These are phyloP conservation scores for Cladophialophora immunda DNA, from an alignment of 2,329 filamentous ascomycete genomes.

Conservation along the genomic window DNA sequence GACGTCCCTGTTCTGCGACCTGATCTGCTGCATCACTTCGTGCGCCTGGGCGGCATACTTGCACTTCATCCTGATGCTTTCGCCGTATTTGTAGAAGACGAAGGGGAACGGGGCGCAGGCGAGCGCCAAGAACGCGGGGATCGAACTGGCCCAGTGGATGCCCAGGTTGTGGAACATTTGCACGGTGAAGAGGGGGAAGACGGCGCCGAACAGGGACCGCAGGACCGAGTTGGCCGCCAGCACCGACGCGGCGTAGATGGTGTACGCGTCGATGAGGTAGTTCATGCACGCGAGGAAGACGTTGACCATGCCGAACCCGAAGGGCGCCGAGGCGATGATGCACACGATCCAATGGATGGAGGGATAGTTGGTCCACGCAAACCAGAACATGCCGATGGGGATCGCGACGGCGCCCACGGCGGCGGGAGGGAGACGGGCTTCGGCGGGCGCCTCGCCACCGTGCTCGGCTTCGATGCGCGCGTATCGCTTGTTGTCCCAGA, in stretches of 20 bases:
- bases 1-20: background rate
- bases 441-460: slow-evolving; percentile 68
- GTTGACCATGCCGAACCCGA: slow-evolving; percentile 54
- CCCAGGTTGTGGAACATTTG: slow-evolving; percentile 56
- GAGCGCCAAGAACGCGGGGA: slow-evolving; percentile 57
- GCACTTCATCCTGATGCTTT: slow-evolving; percentile 51
- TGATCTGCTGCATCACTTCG: slow-evolving; percentile 42
- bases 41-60: slow-evolving; percentile 51
- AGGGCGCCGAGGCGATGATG: slow-evolving; percentile 49
- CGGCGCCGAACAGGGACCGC: slow-evolving; percentile 56
- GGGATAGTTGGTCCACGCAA: slow-evolving; percentile 66
- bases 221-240: slow-evolving; percentile 57
- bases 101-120: slow-evolving; percentile 56
- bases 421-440: slow-evolving; percentile 62
- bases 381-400: slow-evolving; percentile 67
- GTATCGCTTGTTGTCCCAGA: slow-evolving; percentile 54
- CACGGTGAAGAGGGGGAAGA: slow-evolving; percentile 58
- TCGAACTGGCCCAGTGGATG: slow-evolving; percentile 58
- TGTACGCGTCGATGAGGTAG: slow-evolving; percentile 55
- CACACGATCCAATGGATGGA: slow-evolving; percentile 51
- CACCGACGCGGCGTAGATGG: slow-evolving; percentile 54
- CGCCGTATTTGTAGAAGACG: slow-evolving; percentile 55
- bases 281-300: slow-evolving; percentile 53
- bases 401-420: slow-evolving; percentile 52
- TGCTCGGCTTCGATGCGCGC: slow-evolving; percentile 52